Conservation (phyloP, 768 basidiomycete species). For the Crepidotus variabilis region DNA sequence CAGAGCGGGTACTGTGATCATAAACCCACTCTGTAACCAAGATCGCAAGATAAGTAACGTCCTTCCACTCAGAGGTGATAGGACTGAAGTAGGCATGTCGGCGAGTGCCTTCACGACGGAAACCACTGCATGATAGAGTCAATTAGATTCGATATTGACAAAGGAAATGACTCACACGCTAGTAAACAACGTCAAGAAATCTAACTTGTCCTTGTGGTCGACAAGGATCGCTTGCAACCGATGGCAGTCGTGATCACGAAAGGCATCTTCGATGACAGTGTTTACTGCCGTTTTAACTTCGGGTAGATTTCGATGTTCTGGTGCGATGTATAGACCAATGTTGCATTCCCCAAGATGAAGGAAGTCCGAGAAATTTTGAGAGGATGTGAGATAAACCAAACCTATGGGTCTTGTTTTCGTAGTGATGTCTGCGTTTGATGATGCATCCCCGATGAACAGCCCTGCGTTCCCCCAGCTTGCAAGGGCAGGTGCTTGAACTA, state of each 20-base stretch:
- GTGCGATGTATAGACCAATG: constrained; percentile 49
- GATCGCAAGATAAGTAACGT: constrained; percentile 57
- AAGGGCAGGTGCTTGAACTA: too few species aligned
- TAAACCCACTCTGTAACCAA: constrained; percentile 57
- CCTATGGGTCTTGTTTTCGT: constrained; percentile 26
- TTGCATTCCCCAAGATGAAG: constrained; percentile 41
- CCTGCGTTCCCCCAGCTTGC: neutral
- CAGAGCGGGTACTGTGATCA: constrained; percentile 9
- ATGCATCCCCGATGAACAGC: neutral
- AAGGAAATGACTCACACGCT: constrained; percentile 21
- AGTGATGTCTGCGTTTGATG: neutral
- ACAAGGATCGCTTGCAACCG: constrained; percentile 52
- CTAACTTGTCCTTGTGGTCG: constrained; percentile 38
- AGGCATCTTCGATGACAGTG: constrained; percentile 43
- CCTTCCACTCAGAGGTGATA: constrained; percentile 46
- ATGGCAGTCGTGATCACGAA: constrained; percentile 40
- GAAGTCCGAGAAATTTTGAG: constrained; percentile 25
- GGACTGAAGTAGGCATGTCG: constrained; percentile 50
- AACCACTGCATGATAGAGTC: constrained; percentile 35
- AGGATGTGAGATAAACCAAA: constrained; percentile 36
- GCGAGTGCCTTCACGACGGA: constrained; percentile 60
- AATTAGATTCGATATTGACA: neutral
- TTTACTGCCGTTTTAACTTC: constrained; percentile 44
- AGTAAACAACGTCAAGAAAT: constrained; percentile 45
- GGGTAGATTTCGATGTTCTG: constrained; percentile 33